These are phyloP conservation scores for Neolentinus lepideus DNA, from an alignment of 1,284 basidiomycete species.

Conservation along the genomic window DNA sequence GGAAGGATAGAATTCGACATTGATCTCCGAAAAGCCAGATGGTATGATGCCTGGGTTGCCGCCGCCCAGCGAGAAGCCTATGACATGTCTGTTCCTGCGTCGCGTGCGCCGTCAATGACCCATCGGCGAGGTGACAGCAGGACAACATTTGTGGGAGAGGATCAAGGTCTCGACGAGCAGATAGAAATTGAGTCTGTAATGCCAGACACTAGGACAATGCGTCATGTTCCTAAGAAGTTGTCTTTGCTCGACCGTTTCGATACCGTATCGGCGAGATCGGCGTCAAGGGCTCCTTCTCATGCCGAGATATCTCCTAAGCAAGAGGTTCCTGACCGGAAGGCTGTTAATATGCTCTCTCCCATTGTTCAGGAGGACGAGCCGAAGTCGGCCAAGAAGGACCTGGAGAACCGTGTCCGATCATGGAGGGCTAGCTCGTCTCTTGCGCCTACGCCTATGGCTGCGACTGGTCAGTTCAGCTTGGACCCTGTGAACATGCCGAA, in stretches of 20 bases:
- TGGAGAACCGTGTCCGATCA: conserved; percentile 50
- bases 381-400: conserved; percentile 36
- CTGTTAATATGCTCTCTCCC: conserved; percentile 37
- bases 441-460: conserved; percentile 39
- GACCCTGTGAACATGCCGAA: conserved; percentile 50
- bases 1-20: conserved; percentile 77
- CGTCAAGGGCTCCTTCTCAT: conserved; percentile 8
- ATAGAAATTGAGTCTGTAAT: conserved; percentile 21
- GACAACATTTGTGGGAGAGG: conserved; percentile 40
- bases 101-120: conserved; percentile 30
- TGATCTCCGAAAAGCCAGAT: conserved; percentile 60
- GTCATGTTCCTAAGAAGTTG: conserved; percentile 57
- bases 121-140: conserved; percentile 52
- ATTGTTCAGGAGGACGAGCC: conserved; percentile 57
- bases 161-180: conserved; percentile 31
- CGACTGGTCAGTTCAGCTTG: conserved; percentile 43
- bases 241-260: conserved; percentile 63
- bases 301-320: not conserved
- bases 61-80: conserved; percentile 36
- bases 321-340: not conserved
- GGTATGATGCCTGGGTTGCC: conserved; percentile 65
- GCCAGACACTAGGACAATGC: conserved; percentile 16
- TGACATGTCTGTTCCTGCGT: conserved; percentile 35
- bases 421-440: conserved; percentile 56
- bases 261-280: conserved; percentile 27